Conservation (phyloP, 805 yeast genomes). For the Sugiyamaella lignohabitans region DNA sequence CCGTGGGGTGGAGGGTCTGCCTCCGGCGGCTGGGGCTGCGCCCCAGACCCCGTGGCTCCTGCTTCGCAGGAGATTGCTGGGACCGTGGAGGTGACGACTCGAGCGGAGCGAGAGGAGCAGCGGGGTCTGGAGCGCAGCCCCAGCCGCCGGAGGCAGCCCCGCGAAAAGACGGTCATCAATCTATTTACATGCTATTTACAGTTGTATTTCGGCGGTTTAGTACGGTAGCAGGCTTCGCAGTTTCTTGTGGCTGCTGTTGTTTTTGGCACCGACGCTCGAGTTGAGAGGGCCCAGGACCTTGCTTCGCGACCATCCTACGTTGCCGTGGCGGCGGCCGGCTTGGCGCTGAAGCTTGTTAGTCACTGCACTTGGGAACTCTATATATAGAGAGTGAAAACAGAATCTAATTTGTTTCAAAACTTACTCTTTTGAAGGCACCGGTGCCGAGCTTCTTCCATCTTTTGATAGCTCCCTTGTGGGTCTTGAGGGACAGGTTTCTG, state of each 20-base stretch:
- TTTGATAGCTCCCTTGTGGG: constrained; percentile 82
- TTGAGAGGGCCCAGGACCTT: constrained; percentile 46
- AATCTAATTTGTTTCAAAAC: too few species aligned
- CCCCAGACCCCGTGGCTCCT: neutral
- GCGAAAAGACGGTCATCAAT: too few species aligned
- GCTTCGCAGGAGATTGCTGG: neutral
- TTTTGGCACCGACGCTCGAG: constrained; percentile 50
- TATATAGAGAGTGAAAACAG: too few species aligned
- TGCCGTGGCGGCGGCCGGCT: constrained; percentile 89
- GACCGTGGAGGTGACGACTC: neutral
- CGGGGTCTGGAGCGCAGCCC: neutral
- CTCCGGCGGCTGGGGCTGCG: neutral
- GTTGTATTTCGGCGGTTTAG: neutral
- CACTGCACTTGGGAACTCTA: too few species aligned
- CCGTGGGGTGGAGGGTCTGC: too few species aligned
- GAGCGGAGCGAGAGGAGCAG: neutral
- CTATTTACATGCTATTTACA: neutral
- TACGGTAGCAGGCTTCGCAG: constrained; percentile 50
- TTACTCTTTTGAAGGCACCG: constrained; percentile 50
- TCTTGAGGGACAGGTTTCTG: constrained; percentile 36
- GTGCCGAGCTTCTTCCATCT: constrained; percentile 74
- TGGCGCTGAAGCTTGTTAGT: constrained; percentile 39
- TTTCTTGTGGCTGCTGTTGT: constrained; percentile 50
- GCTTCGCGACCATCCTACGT: constrained; percentile 75
- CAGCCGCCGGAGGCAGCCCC: neutral